Evolutionary conservation across 2,329 filamentous ascomycete genomes (phyloP), one percentile per base, ranked within the genome.

Genomic region (Epichloe coenophiala): DNA sequence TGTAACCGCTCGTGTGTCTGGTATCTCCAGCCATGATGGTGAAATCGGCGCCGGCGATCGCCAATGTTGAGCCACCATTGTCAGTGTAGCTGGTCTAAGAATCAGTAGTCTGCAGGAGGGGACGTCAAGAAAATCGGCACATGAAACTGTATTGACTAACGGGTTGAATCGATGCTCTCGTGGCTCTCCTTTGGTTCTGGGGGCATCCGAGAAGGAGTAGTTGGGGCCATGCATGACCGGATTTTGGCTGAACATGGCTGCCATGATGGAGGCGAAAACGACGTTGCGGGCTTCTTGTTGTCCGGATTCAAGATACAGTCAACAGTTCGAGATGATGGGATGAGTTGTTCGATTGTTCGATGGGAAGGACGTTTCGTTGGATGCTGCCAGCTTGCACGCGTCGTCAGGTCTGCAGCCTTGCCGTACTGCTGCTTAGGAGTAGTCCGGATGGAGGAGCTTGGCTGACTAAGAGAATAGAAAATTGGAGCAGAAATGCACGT

Each of bases 1-100:
- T 96, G 81, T 95, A 98, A 65, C 94, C 93, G 57, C 87, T 86
- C 51, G 90, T 95, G 64, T 88, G 88, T 66, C 93, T 87, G 60
- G 93, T 98, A 74, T 98, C 93, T 71, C 94, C 93, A 43, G 93
- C 93, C 67, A 98, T 82, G 72, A 98, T 94, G 65, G 89, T 82
- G 75, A 97, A 98, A 74, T 94, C 87, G 65, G 83, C 82, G 60
- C 94, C 93, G 39, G 88, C 84, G 68, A 98, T 97, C 63, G 90
- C 93, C 51, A 98, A 81, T 50, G 93, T 97, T 54, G 89, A 95
- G 60, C 93, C 93, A 60, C 93, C 93, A 68, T 98, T 98, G 75
- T 98, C 91, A 59, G 93, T 94, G 72, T 98, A 98, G 60, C 87
- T 93, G 59, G 4, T 38, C 15, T 4, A 17, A 21, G 5, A 5